Conservation (phyloP, 179 eudicot genomes). For the Amaranthus tricolor region DNA sequence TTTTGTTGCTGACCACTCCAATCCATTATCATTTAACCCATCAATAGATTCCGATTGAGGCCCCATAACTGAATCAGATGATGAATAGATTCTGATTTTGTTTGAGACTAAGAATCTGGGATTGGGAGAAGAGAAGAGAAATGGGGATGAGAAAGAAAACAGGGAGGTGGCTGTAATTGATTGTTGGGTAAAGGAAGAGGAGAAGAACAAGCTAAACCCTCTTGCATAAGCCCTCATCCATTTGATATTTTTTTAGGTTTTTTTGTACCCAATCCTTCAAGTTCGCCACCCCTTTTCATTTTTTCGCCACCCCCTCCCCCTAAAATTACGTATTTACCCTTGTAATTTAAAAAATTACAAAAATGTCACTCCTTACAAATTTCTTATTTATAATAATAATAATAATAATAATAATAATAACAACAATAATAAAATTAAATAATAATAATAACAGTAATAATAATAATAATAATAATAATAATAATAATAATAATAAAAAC, state of each 20-base stretch:
- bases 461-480: no score
- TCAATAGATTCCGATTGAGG: conserved; percentile 13
- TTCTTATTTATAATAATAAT: no score
- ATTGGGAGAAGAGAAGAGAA: not conserved
- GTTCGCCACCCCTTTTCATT: no score
- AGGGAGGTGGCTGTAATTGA: conserved; percentile 5
- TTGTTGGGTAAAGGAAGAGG: not conserved
- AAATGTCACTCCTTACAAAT: no score
- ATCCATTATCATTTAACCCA: conserved; percentile 6
- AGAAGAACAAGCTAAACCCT: conserved; percentile 22
- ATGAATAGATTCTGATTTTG: not conserved
- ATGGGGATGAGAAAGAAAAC: not conserved
- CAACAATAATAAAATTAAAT: no score
- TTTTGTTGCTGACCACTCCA: conserved; percentile 66
- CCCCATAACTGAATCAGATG: conserved; percentile 22
- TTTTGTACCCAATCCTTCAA: no score
- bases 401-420: no score
- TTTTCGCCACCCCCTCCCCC: no score
- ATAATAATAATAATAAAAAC: no score
- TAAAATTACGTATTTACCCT: no score
- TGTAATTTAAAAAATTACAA: no score
- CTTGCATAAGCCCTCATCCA: conserved; percentile 31
- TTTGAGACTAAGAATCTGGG: not conserved
- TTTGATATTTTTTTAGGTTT: not conserved
- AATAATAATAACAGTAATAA: no score